A percentile compares a stretch with the other conserved stretches of the same genome.
Conservation (phyloP, 2,329 filamentous ascomycete genomes). For the Ceratocystis huliohia region DNA sequence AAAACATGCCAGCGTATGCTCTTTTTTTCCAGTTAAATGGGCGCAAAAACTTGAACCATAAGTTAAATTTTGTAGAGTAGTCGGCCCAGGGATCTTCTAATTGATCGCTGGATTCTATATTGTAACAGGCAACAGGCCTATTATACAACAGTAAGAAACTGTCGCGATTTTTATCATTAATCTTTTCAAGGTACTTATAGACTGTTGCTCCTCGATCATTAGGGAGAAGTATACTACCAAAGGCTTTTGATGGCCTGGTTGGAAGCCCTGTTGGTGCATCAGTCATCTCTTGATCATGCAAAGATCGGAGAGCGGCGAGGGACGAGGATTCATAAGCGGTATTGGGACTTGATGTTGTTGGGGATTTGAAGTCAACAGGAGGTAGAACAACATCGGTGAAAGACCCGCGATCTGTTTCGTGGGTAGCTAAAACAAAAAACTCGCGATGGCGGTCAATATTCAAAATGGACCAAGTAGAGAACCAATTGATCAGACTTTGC, state of each 20-base stretch:
- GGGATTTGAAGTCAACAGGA: conserved; percentile 27
- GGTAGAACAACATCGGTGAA: not conserved
- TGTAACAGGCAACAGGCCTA: not conserved
- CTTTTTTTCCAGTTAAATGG: conserved; percentile 8
- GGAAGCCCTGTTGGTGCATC: not conserved
- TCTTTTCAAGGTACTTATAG: not conserved
- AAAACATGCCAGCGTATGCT: conserved; percentile 34
- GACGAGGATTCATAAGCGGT: conserved; percentile 18
- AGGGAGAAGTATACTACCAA: not conserved
- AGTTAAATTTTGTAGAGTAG: conserved; percentile 26
- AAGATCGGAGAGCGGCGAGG: not conserved
- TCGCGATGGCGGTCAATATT: conserved; percentile 40
- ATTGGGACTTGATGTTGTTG: conserved; percentile 31
- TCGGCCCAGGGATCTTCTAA: conserved; percentile 23
- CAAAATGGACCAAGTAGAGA: conserved; percentile 43
- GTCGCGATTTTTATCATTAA: not conserved
- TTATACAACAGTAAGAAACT: not conserved
- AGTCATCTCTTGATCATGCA: not conserved
- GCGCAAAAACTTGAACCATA: conserved; percentile 24
- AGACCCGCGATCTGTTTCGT: conserved; percentile 21
- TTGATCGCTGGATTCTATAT: not conserved
- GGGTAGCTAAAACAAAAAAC: conserved; percentile 44
- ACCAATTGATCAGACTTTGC: conserved; percentile 50
- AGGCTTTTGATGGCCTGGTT: not conserved
- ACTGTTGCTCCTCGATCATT: not conserved